These are phyloP conservation scores for Fusarium pininemorale DNA, from an alignment of 2,329 filamentous ascomycete genomes.

Conservation along the genomic window DNA sequence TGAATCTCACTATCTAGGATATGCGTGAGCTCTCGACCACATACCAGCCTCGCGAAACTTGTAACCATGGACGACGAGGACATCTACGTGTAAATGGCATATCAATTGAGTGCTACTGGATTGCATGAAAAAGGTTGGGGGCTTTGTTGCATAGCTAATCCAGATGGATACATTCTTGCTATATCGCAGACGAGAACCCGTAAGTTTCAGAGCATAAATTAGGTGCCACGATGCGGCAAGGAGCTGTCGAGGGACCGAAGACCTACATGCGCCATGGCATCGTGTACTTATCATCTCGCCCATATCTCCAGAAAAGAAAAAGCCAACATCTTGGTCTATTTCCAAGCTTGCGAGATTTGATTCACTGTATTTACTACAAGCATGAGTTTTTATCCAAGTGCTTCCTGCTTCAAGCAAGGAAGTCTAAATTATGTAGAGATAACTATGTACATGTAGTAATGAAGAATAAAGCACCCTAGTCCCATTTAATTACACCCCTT, in stretches of 20 bases:
- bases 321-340: no score
- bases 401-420: slow-evolving; percentile 28
- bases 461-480: neutral
- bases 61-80: neutral
- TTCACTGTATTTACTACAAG: neutral
- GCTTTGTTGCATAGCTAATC: neutral
- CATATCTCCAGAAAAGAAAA: no score
- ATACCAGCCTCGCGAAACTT: neutral
- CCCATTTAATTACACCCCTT: neutral
- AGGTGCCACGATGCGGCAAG: neutral
- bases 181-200: neutral
- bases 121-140: neutral
- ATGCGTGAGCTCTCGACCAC: neutral
- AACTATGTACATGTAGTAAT: slow-evolving; percentile 33
- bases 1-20: no score
- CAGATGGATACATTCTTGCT: neutral
- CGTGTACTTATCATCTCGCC: no score
- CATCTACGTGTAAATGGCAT: no score
- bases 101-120: neutral
- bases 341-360: no score
- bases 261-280: no score
- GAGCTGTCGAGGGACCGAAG: neutral
- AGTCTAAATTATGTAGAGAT: slow-evolving; percentile 24
- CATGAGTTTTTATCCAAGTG: neutral
- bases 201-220: no score